Evolutionary conservation across 768 basidiomycete species (phyloP).

Genomic region (Suillus alpinus): DNA sequence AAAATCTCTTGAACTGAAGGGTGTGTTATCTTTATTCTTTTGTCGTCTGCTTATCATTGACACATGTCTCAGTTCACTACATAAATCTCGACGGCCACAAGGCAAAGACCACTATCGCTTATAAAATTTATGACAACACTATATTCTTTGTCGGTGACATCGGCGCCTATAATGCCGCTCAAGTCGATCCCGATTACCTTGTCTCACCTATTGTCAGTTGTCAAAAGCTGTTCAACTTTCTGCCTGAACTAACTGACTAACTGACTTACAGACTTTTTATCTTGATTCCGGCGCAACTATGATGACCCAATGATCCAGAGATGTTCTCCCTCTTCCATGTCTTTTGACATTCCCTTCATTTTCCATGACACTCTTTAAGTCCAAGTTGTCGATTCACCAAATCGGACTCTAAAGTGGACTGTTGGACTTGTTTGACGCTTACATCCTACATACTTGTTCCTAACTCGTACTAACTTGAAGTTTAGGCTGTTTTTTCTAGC

Average conservation of each 20-base stretch:
- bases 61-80: constrained; percentile 34
- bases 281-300: not conserved
- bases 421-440: not conserved
- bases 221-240: not conserved
- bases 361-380: not conserved
- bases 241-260: not conserved
- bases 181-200: constrained; percentile 16
- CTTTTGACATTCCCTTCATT: constrained; percentile 3
- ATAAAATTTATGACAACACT: constrained; percentile 36
- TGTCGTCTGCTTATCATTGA: not conserved
- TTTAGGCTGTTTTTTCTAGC: no score
- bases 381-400: not conserved
- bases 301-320: not conserved
- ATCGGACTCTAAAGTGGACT: not conserved
- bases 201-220: constrained; percentile 32
- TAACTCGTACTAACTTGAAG: not conserved
- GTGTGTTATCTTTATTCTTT: constrained; percentile 23
- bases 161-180: constrained; percentile 34
- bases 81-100: constrained; percentile 42
- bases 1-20: constrained; percentile 36
- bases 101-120: constrained; percentile 38
- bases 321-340: not conserved
- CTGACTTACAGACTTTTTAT: constrained; percentile 2
- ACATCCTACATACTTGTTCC: not conserved
- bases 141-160: constrained; percentile 46